Evolutionary conservation across 2,329 filamentous ascomycete species (phyloP), one percentile per base, ranked within the genome.

Genomic region (Lasiodiplodia theobromae): DNA sequence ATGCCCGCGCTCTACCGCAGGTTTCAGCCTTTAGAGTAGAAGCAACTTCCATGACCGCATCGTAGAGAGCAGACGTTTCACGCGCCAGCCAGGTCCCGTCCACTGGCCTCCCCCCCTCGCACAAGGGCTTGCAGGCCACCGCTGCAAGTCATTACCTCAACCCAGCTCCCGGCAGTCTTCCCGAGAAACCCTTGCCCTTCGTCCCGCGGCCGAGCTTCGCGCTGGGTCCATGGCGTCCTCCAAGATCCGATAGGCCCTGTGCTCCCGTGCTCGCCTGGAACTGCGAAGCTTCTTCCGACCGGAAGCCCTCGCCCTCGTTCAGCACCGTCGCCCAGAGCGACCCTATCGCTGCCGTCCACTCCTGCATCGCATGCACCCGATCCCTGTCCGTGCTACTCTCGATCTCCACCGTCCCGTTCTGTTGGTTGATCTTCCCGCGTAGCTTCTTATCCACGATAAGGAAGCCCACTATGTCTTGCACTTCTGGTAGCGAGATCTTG

Each of bases 401-500:
- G 70, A 97, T 93, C 80, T 94, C 89, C 25, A 99, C 89, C 0
- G 90, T 92, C 57, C 95, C 94, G 69, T 88, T 87, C 80, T 94
- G 89, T 82, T 98, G 93, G 81, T 99, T 92, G 76, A 99, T 95
- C 79, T 91, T 92, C 71, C 93, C 96, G 63, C 89, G 86, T 72
- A 99, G 89, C 78, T 94, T 93, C 75, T 92, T 91, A 77, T 97
- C 93, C 70, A 97, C 88, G 71, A 99, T 98, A 66, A 98, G 85
- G 81, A 94, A 97, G 58, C 94, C 91, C n/a, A 98, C 83, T 71
- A 99, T 98, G 75, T 99, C 96, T 81, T 96, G 91, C 2, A 97
- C 94, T 81, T 99, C 96, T 16, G 88, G 83, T 57, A 93, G 87
- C 34, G 91, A 90, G 72, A 99, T 97, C 78, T 92, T 92, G 71